Conservation (phyloP, 805 yeast species). For the Pichia insulana region DNA sequence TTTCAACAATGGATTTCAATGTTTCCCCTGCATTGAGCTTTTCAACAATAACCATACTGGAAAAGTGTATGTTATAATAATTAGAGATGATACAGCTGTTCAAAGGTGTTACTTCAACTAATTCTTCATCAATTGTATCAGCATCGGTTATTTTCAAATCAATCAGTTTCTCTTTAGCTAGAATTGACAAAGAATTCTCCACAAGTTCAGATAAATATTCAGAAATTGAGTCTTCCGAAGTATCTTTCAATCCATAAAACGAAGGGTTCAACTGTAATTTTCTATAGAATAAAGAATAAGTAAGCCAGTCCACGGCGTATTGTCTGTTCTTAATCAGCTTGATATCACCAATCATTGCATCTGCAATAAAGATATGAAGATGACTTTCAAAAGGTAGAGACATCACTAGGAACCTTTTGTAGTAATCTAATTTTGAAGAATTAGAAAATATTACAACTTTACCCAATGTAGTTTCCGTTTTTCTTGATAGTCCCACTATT, state of each 20-base stretch:
- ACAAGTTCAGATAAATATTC: conserved; percentile 78
- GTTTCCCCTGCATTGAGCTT: conserved; percentile 48
- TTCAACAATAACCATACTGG: conserved; percentile 56
- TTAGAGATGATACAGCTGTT: conserved; percentile 71
- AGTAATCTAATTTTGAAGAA: conserved; percentile 47
- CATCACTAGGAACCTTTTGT: conserved; percentile 60
- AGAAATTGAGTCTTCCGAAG: conserved; percentile 60
- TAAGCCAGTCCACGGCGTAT: conserved; percentile 85
- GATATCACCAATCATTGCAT: conserved; percentile 67
- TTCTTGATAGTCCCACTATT: conserved; percentile 45
- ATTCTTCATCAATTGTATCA: conserved; percentile 20
- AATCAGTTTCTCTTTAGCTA: conserved; percentile 51
- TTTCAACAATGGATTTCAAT: conserved; percentile 53
- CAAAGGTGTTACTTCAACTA: conserved; percentile 44
- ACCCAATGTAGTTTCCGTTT: conserved; percentile 26
- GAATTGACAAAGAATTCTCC: conserved; percentile 58
- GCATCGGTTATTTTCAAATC: conserved; percentile 41
- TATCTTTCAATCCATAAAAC: conserved; percentile 70
- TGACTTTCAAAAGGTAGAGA: conserved; percentile 82
- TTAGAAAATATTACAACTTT: conserved; percentile 51
- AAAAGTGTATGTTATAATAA: conserved; percentile 56
- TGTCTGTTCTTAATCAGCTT: conserved; percentile 59
- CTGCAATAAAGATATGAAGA: conserved; percentile 49
- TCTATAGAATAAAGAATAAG: conserved; percentile 75
- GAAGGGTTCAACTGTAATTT: conserved; percentile 78